Evolutionary conservation across 2,329 filamentous ascomycete species (phyloP), one percentile per base, ranked within the genome.

Genomic region (Cordyceps fumosorosea): DNA sequence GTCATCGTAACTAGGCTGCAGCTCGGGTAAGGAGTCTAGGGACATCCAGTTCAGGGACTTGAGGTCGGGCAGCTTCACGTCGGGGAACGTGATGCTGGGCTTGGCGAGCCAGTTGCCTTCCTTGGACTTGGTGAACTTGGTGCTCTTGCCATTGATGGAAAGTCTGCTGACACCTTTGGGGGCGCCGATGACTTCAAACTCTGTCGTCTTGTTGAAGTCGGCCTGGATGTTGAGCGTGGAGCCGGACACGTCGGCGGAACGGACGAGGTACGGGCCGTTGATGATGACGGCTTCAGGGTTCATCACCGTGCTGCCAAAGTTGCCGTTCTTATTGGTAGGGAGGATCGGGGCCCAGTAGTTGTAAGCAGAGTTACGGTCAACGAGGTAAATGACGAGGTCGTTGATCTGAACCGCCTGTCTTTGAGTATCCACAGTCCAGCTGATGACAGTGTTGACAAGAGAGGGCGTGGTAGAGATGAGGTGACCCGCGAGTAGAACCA

Each of bases 121-220:
- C 3, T 67, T 58, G n/a, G 71, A 67, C 56, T 72, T 69, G 37
- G 69, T 73, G 65, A 78, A 72, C 0, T 68, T 55, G 37, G 75
- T 52, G 2, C 68, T 59, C 44, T 73, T 70, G 14, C 72, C 73
- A 37, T 77, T 78, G 24, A 75, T 66, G 16, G 71, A 69, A 37
- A 83, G 68, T 4, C 69, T 73, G 16, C 79, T 78, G 12, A 83
- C 76, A 0, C 68, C 71, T 2, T 74, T 69, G 1, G 82, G 78
- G 0, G 84, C 86, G 12, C 85, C 84, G 40, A 90, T 81, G 37
- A 91, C 77, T 65, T 90, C 86, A 40, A 91, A 75, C 0, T 81
- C 70, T 0, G 84, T 84, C 0, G 87, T 90, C 1, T 80, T 75
- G 66, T 91, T 91, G 62, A 90, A 77, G 68, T 91, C 89, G 8